phyloP scores from a whole-genome alignment of 805 yeast genomes.

The Teunomyces cretensis region DNA sequence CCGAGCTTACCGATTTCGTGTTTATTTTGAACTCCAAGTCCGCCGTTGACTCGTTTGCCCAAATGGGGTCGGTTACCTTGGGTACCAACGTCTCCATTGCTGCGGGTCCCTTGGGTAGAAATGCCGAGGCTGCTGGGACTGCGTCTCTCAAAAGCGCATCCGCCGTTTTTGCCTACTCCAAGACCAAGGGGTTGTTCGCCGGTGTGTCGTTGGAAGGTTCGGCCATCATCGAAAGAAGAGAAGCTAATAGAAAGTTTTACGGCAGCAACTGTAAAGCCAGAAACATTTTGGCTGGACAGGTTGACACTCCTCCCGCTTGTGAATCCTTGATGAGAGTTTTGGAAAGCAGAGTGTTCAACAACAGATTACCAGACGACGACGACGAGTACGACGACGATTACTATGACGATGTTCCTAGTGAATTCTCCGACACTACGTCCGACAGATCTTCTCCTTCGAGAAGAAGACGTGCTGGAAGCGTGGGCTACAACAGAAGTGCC shows the following conservation, averaged over 20 bases:
- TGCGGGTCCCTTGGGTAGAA: constrained; percentile 96
- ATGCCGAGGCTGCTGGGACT: constrained; percentile 95
- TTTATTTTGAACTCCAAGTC: constrained; percentile 82
- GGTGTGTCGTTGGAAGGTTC: constrained; percentile 98
- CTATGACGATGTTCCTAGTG: constrained; percentile 70
- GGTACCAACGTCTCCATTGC: constrained; percentile 96
- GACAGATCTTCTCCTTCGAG: constrained; percentile 23
- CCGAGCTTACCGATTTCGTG: constrained; percentile 94
- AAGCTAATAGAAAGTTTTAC: constrained; percentile 92
- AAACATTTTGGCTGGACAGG: constrained; percentile 76
- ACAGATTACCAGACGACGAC: constrained; percentile 47
- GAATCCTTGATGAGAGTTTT: constrained; percentile 84
- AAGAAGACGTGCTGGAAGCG: constrained; percentile 16
- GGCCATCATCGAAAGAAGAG: constrained; percentile 93
- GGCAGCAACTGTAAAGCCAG: constrained; percentile 89
- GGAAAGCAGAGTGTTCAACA: constrained; percentile 79
- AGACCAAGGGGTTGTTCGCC: constrained; percentile 94
- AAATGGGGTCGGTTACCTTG: constrained; percentile 87
- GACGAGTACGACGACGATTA: constrained; percentile 62
- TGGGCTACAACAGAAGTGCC: constrained; percentile 8
- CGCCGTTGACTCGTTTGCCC: constrained; percentile 93
- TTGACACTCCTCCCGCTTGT: constrained; percentile 90
- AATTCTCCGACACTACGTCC: constrained; percentile 58
- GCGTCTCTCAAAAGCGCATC: constrained; percentile 87
- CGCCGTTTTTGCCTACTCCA: constrained; percentile 90